phyloP scores from a whole-genome alignment of 176 grass and related monocot species.

The Chloris gayana region DNA sequence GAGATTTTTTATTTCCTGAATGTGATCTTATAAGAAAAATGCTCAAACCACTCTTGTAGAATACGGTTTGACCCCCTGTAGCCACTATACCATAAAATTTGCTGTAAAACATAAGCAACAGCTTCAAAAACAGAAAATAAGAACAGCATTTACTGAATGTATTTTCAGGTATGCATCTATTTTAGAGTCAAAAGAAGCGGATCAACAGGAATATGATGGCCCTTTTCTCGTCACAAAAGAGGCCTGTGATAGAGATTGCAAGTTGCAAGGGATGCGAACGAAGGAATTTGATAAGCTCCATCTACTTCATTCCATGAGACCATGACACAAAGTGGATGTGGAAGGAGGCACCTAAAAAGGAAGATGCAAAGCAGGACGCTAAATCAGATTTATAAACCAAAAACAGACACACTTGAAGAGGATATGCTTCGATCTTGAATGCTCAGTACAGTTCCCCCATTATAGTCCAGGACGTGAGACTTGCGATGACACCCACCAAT shows the following conservation, averaged over 20 bases:
- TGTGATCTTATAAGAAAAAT: conserved; percentile 39
- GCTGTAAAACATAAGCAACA: not conserved
- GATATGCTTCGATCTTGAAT: conserved; percentile 52
- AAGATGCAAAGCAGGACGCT: conserved; percentile 34
- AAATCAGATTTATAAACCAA: conserved; percentile 34
- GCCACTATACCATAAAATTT: conserved; percentile 21
- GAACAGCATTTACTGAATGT: not conserved
- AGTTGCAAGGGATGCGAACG: conserved; percentile 31
- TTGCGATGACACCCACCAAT: conserved; percentile 50
- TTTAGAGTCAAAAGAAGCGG: conserved; percentile 31
- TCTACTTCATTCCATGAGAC: conserved; percentile 34
- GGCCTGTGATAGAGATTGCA: not conserved
- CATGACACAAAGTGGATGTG: conserved; percentile 22
- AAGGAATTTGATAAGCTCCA: conserved; percentile 52
- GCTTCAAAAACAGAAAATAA: conserved; percentile 9
- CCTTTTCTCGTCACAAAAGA: conserved; percentile 41
- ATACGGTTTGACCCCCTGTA: conserved; percentile 3
- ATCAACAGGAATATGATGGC: conserved; percentile 15
- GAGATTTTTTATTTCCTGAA: conserved; percentile 41
- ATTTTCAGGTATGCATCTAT: not conserved
- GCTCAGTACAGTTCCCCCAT: conserved; percentile 1
- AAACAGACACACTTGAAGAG: conserved; percentile 34
- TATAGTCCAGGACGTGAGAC: conserved; percentile 20
- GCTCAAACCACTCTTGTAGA: conserved; percentile 22
- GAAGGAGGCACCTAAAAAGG: conserved; percentile 40